Percentiles rank a stretch among this genome's conserved stretches.
Evolutionary conservation across 805 yeast species (phyloP).

Genomic region (Suhomyces emberorum): DNA sequence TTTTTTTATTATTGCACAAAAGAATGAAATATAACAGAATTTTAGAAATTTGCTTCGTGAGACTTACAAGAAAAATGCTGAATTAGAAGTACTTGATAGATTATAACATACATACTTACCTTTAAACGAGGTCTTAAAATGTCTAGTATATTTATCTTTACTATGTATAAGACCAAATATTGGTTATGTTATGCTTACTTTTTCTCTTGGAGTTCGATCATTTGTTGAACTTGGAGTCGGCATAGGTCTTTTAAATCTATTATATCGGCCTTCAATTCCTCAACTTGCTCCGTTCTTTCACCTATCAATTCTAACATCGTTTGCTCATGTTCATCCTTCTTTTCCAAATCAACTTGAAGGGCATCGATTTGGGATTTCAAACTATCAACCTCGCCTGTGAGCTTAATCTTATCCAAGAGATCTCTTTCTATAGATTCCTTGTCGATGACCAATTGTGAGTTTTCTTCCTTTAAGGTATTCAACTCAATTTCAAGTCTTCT

Average conservation of each 20-base stretch:
- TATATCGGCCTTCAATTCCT: slow-evolving; percentile 85
- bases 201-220: slow-evolving; percentile 40
- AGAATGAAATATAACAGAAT: too few species aligned
- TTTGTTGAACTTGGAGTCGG: slow-evolving; percentile 79
- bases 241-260: slow-evolving; percentile 83
- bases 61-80: too few species aligned
- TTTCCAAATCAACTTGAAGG: slow-evolving; percentile 30
- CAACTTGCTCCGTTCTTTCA: slow-evolving; percentile 81
- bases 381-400: slow-evolving; percentile 24
- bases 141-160: too few species aligned
- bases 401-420: slow-evolving; percentile 43
- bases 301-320: slow-evolving; percentile 72
- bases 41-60: too few species aligned
- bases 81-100: too few species aligned
- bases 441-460: slow-evolving; percentile 48
- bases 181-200: not conserved
- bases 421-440: slow-evolving; percentile 69
- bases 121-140: too few species aligned
- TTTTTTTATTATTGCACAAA: too few species aligned
- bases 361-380: slow-evolving; percentile 28
- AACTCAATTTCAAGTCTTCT: slow-evolving; percentile 80
- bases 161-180: too few species aligned
- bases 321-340: slow-evolving; percentile 39
- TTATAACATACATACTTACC: too few species aligned
- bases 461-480: slow-evolving; percentile 59